Conservation (phyloP, 768 basidiomycete genomes). For the Suillus weaverae region DNA sequence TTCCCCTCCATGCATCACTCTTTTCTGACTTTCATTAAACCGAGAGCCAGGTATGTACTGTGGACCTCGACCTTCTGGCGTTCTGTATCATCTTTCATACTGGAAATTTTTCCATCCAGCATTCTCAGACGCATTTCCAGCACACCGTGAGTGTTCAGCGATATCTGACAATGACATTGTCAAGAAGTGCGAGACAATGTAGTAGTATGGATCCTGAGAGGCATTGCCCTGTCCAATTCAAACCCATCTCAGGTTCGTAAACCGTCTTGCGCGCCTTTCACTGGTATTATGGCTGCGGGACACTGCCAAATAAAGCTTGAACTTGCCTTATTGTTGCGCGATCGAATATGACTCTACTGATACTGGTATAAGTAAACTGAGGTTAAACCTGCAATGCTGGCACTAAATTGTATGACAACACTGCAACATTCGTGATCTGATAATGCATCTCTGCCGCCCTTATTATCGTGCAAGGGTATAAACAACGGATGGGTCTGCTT, state of each 20-base stretch:
- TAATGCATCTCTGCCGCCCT: not conserved
- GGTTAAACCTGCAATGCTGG: not conserved
- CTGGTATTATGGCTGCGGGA: no score
- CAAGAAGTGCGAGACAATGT: no score
- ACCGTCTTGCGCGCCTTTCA: no score
- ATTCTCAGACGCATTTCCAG: not conserved
- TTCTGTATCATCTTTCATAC: not conserved
- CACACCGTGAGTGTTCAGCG: not conserved
- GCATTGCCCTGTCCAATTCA: no score
- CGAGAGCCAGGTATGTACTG: not conserved
- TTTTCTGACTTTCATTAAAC: not conserved
- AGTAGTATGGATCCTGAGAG: no score
- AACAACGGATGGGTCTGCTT: constrained; percentile 6
- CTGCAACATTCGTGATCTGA: constrained; percentile 2
- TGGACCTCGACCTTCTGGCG: no score
- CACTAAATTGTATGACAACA: constrained; percentile 5
- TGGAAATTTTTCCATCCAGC: no score
- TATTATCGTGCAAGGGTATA: not conserved
- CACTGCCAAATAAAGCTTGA: no score
- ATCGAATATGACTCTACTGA: no score
- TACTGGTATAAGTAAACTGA: not conserved
- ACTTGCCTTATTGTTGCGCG: no score
- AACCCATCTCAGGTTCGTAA: no score
- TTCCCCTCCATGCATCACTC: not conserved
- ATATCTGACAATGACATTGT: no score